phyloP scores from a whole-genome alignment of 371 early-diverging fungal genomes.

The Actinomucor elegans region DNA sequence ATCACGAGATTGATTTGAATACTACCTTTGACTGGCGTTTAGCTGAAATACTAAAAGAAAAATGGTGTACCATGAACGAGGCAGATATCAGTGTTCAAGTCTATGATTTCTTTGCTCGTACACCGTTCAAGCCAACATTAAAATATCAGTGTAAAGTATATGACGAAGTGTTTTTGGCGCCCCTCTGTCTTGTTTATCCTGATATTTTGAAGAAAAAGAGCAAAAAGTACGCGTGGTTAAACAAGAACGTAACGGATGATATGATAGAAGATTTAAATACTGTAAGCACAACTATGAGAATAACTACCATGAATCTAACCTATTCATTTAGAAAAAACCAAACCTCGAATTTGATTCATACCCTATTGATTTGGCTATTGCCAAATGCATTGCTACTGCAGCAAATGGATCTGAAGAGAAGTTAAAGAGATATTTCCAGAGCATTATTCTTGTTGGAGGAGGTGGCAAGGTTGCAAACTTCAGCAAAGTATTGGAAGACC shows the following conservation, averaged over 20 bases:
- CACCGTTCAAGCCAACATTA: conserved; percentile 65
- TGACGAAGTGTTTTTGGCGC: conserved; percentile 83
- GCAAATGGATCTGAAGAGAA: conserved; percentile 73
- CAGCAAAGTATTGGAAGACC: conserved; percentile 67
- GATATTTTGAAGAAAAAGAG: conserved; percentile 38
- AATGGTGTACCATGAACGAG: conserved; percentile 81
- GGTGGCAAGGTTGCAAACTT: conserved; percentile 80
- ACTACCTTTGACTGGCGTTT: conserved; percentile 70
- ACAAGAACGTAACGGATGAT: conserved; percentile 34
- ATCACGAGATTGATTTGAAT: conserved; percentile 61
- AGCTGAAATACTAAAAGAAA: conserved; percentile 75
- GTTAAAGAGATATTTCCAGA: conserved; percentile 68
- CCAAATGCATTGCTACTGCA: conserved; percentile 63
- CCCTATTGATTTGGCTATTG: conserved; percentile 81
- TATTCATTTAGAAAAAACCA: no score
- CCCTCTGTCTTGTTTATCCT: conserved; percentile 65
- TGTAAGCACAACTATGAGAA: conserved; percentile 16
- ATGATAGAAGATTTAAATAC: conserved; percentile 28
- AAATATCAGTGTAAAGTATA: conserved; percentile 85
- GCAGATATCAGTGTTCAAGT: conserved; percentile 81
- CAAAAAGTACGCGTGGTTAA: conserved; percentile 18
- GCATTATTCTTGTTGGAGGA: conserved; percentile 83
- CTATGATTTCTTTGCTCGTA: conserved; percentile 78
- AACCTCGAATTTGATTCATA: conserved; percentile 13
- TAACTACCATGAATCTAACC: neutral